Base-by-base conservation (phyloP, 2,329 filamentous ascomycete genomes). In the Fusarium humuli region DNA sequence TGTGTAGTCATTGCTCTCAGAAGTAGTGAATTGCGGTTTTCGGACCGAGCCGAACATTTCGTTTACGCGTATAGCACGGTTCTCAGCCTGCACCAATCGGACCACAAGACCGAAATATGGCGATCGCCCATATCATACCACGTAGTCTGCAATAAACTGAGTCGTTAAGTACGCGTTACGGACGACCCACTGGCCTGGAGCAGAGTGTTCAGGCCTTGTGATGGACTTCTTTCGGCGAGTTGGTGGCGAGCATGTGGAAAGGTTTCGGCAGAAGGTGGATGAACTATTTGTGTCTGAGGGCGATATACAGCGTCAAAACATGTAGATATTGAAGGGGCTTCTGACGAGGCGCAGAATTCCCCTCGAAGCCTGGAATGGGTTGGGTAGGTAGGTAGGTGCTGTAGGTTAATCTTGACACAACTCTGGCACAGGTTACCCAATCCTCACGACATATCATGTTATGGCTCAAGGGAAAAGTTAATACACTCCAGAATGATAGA, bases 161-260 rank as follows among this genome's bases (percentile, higher is more conserved):
- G 18, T n/a, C 18, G 3, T 37, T 6, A 37, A 2, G 11, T n/a
- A 11, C 18, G 34, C 18, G 9, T 1, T n/a, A 10, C 3, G 18
- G n/a, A n/a, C 18, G 34, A n/a, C 18, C 11, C 5, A 16, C 16
- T 37, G 18, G 5, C 10, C 5, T 18, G 16, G 9, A 18, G 34
- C 34, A 37, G 3, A n/a, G 3, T 11, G 3, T 6, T 37, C 18
- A 4, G 18, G 11, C 8, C 14, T 5, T n/a, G 34, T 37, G 6
- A 11, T n/a, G 1, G 3, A 12, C 6, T 37, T 6, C 0, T n/a
- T 7, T n/a, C 18, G 18, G 18, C 10, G 11, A 11, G 18, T n/a
- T n/a, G 18, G 5, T n/a, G 10, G 34, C 9, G 10, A 37, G 34
- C 3, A n/a, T 12, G 3, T 12, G 10, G 6, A n/a, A n/a, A 7